Evolutionary conservation across 164 flowering plant species (phyloP).

Genomic region (Santalum album): DNA sequence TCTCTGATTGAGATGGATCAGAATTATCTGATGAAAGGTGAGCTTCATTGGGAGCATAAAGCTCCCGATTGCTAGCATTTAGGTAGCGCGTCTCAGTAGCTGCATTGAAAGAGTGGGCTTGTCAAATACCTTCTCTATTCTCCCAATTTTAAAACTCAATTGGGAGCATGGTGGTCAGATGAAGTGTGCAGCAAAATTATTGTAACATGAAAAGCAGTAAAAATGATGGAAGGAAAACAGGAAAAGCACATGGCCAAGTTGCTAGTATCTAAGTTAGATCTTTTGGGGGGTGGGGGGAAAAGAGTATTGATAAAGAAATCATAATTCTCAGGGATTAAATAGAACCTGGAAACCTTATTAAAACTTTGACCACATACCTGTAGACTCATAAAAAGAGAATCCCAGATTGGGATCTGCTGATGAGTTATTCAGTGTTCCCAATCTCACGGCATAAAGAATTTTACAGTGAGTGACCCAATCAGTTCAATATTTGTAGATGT

Average conservation of each 20-base stretch:
- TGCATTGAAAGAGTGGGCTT: constrained; percentile 25
- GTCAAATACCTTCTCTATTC: neutral
- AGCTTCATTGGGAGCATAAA: constrained; percentile 53
- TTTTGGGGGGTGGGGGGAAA: too few relatives aligned
- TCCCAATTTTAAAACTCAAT: neutral
- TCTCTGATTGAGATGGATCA: constrained; percentile 24
- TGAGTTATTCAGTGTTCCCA: neutral
- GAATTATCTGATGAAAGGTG: constrained; percentile 40
- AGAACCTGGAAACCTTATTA: too few relatives aligned
- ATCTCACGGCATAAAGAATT: neutral
- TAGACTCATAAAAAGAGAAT: neutral
- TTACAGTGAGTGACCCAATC: too few relatives aligned
- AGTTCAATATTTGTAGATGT: too few relatives aligned
- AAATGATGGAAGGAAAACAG: too few relatives aligned
- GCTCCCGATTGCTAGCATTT: constrained; percentile 92
- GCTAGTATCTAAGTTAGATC: neutral
- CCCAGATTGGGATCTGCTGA: constrained; percentile 10
- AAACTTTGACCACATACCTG: too few relatives aligned
- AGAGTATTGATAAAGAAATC: too few relatives aligned
- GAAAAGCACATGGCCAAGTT: too few relatives aligned
- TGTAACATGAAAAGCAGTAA: too few relatives aligned
- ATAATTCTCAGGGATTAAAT: too few relatives aligned
- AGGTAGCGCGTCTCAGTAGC: constrained; percentile 79
- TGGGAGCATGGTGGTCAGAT: neutral
- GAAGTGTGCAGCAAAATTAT: neutral